phyloP scores from a whole-genome alignment of 2,329 filamentous ascomycete species.

The Paecilomyces variotii region DNA sequence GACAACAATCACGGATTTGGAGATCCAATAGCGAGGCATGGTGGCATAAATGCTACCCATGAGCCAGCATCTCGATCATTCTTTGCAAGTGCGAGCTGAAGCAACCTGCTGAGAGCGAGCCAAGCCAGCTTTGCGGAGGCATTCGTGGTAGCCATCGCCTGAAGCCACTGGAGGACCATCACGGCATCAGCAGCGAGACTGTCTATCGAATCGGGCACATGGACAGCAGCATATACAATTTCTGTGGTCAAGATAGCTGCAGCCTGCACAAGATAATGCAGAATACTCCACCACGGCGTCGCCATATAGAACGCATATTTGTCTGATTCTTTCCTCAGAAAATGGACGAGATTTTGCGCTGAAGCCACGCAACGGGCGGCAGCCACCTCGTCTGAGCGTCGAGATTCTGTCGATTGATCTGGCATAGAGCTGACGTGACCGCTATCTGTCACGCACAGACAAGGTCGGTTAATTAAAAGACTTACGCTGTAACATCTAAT shows the following conservation, averaged over 20 bases:
- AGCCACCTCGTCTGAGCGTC: not conserved
- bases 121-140: not conserved
- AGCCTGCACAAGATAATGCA: not conserved
- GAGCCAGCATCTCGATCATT: not conserved
- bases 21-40: not conserved
- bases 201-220: not conserved
- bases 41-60: not conserved
- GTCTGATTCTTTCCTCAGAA: not conserved
- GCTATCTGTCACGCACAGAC: not conserved
- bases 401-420: not conserved
- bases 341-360: not conserved
- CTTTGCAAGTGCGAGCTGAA: not conserved
- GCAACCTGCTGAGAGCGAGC: not conserved
- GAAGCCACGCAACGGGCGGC: not conserved
- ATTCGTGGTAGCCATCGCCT: not conserved
- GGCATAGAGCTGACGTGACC: not conserved
- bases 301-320: not conserved
- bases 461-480: not conserved
- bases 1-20: not conserved
- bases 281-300: not conserved
- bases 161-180: not conserved
- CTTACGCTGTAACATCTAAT: not conserved
- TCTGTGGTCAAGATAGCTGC: not conserved
- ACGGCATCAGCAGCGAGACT: not conserved
- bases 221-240: not conserved